Percentiles rank a stretch among this genome's conserved stretches.
These are phyloP conservation scores for Populus trichocarpa DNA, from an alignment of 441 rosid species.

Conservation along the genomic window DNA sequence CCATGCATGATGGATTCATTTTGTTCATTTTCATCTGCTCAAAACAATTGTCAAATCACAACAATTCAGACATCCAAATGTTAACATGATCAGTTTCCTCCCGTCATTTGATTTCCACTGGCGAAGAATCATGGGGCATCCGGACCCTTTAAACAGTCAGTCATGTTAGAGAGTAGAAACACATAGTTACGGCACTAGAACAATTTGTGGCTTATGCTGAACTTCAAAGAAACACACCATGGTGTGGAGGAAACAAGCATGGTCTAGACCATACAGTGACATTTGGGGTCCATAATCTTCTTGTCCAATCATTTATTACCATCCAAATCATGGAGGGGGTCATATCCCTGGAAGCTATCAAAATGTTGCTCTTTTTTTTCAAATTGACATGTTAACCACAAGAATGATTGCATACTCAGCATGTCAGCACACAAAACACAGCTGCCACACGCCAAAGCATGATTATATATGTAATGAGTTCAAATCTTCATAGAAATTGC, in stretches of 20 bases:
- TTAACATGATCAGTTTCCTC: not conserved
- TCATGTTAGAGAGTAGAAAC: not conserved
- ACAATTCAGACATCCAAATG: not conserved
- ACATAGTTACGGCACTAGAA: not conserved
- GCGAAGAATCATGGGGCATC: not conserved
- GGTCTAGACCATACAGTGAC: not conserved
- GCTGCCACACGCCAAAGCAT: not conserved
- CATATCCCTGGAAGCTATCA: not conserved
- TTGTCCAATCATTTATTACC: not conserved
- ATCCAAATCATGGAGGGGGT: not conserved
- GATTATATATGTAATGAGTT: not conserved
- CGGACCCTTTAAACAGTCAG: not conserved
- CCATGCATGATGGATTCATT: not conserved
- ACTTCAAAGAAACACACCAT: not conserved
- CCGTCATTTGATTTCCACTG: not conserved
- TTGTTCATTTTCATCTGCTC: not conserved
- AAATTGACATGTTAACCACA: not conserved
- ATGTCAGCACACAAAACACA: not conserved
- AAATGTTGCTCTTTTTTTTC: not conserved
- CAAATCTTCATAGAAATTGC: not conserved
- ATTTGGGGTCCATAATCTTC: not conserved
- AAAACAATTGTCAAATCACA: not conserved
- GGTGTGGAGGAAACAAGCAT: not conserved
- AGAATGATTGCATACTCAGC: not conserved
- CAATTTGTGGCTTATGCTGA: not conserved